These are phyloP conservation scores for Fraxinus dipetala DNA, from an alignment of 305 asterid species.

Conservation along the genomic window DNA sequence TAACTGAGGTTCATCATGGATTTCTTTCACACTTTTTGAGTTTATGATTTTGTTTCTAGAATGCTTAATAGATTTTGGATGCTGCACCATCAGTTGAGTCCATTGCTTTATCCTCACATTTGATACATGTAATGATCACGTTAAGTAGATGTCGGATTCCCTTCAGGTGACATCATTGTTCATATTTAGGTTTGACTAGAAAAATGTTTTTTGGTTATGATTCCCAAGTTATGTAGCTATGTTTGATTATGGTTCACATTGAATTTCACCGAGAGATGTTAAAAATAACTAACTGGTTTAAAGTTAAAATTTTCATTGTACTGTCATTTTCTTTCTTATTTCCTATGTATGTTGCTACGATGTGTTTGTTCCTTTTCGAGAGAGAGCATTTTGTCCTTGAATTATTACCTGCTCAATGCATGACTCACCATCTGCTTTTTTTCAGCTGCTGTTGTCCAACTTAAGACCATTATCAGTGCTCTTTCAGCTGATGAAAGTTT, in stretches of 20 bases:
- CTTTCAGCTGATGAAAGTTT: conserved; percentile 71
- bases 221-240: neutral
- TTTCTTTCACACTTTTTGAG: neutral
- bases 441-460: conserved; percentile 89
- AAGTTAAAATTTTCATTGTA: neutral
- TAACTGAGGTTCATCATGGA: neutral
- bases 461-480: conserved; percentile 74
- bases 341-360: neutral
- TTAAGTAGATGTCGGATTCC: neutral
- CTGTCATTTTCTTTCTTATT: conserved; percentile 9
- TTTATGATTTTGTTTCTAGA: neutral
- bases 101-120: neutral
- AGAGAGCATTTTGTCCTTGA: conserved; percentile 13
- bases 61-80: neutral
- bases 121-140: neutral
- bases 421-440: conserved; percentile 25
- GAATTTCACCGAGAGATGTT: neutral
- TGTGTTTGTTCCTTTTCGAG: conserved; percentile 2
- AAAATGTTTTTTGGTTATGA: neutral
- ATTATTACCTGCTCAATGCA: conserved; percentile 21
- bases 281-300: neutral
- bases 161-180: neutral
- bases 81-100: neutral
- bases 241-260: neutral
- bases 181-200: neutral